phyloP scores from a whole-genome alignment of 495 filamentous ascomycete genomes.

The Gamarada debralockiae region DNA sequence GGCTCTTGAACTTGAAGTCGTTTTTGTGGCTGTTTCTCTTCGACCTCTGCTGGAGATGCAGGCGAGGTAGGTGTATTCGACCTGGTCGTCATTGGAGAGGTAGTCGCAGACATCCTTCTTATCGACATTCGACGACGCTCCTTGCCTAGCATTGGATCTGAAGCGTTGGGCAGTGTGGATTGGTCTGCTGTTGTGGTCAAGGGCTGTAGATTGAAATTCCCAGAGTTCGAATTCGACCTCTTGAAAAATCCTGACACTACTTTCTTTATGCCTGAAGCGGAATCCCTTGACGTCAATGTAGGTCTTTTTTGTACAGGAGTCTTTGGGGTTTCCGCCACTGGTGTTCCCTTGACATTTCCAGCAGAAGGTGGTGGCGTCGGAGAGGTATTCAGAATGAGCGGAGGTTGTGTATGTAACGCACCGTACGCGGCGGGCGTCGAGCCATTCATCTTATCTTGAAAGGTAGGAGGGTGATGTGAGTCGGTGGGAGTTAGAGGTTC shows the following conservation, averaged over 20 bases:
- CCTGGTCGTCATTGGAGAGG: conserved; percentile 41
- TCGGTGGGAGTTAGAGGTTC: conserved; percentile 22
- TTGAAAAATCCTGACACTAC: conserved; percentile 33
- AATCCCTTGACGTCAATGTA: conserved; percentile 17
- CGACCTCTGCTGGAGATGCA: conserved; percentile 35
- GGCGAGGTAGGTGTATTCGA: conserved; percentile 52
- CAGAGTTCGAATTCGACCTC: conserved; percentile 26
- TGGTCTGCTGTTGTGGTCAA: conserved; percentile 34
- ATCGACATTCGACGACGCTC: conserved; percentile 15
- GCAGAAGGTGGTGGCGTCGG: conserved; percentile 17
- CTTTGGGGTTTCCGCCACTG: conserved; percentile 11
- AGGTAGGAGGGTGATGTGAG: conserved; percentile 1
- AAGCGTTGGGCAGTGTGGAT: conserved; percentile 23
- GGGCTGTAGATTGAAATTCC: conserved; percentile 21
- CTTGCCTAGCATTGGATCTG: conserved; percentile 30
- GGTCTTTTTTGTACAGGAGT: conserved; percentile 19
- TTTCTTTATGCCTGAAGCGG: conserved; percentile 28
- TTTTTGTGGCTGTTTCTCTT: conserved; percentile 25
- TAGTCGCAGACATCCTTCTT: conserved; percentile 35
- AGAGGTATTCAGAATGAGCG: conserved; percentile 27
- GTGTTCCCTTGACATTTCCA: conserved; percentile 2
- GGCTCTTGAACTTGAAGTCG: conserved; percentile 34
- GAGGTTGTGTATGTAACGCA: conserved; percentile 8
- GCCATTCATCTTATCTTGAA: conserved; percentile 12
- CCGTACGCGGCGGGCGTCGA: neutral